Percentiles rank a stretch among this genome's conserved stretches.
phyloP scores from a whole-genome alignment of 768 basidiomycete species.

The Chiua virens region DNA sequence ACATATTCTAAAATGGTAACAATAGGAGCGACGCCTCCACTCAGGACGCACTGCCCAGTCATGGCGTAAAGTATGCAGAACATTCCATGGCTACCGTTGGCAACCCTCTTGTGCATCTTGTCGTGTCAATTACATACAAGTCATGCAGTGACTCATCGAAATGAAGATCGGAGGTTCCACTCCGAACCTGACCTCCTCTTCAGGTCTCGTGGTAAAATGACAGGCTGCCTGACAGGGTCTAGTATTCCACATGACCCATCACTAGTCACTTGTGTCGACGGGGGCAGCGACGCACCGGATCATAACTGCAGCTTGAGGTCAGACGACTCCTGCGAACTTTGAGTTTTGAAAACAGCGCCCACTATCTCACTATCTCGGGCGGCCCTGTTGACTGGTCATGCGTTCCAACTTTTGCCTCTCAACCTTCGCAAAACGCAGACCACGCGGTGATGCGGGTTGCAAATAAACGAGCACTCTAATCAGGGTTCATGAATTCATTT shows the following conservation, averaged over 20 bases:
- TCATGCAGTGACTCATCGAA: background rate
- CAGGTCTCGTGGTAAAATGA: too few species aligned
- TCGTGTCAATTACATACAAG: conserved; percentile 1
- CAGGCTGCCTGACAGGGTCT: background rate
- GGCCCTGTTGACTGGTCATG: conserved; percentile 1
- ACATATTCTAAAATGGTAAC: conserved; percentile 6
- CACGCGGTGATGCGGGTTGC: background rate
- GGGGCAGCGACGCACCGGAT: background rate
- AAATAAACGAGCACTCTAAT: too few species aligned
- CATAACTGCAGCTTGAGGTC: background rate
- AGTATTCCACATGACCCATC: background rate
- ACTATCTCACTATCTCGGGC: background rate
- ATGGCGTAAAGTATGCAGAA: background rate
- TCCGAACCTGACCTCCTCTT: background rate
- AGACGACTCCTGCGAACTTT: background rate
- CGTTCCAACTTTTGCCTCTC: background rate
- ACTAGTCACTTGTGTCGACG: too few species aligned
- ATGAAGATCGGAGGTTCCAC: background rate
- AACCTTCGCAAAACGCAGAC: conserved; percentile 10
- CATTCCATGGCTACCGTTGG: too few species aligned
- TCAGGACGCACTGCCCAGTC: too few species aligned
- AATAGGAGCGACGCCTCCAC: too few species aligned
- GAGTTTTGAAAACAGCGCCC: too few species aligned
- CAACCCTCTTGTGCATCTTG: background rate
- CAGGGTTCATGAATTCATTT: too few species aligned